Base-by-base conservation (phyloP, 2,329 filamentous ascomycete species). In the Clarireedia hainanense region DNA sequence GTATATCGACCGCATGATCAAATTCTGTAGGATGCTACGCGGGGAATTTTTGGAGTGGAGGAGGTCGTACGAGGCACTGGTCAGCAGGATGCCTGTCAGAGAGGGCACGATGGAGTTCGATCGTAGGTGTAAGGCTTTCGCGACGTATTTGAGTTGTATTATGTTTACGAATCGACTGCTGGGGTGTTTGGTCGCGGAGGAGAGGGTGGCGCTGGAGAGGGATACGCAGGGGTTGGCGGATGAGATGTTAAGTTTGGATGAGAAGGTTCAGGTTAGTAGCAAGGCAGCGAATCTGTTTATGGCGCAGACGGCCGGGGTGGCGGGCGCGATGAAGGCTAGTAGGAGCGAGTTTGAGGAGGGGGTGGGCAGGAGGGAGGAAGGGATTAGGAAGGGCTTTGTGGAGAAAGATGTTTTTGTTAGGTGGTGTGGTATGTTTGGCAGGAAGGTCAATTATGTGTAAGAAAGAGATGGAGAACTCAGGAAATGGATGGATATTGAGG, bases 211-310 rank as follows among this genome's bases (percentile, higher is more conserved):
- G 14, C n/a, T 71, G 5, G 70, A 71, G 50, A 50, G 52, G 3
- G 63, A 68, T 37, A 62, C 62, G 6, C 69, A 70, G 45, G 49
- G 47, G 2, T 50, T 69, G 30, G 67, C 64, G 9, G 52, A 56
- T n/a, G 52, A 67, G 24, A 63, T 71, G 37, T n/a, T 68, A 5
- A 64, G 66, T 1, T 45, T 71, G 34, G 65, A 70, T 43, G 17
- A 52, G 52, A 27, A 62, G 60, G 60, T 67, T 55, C 24, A 47
- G 36, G n/a, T 27, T 12, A 39, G 27, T 4, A 47, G 24, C 15
- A 20, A 17, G 39, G 39, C 50, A 5, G 47, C 50, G 3, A 24
- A 20, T 26, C 34, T 55, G 4, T 55, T 57, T 26, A 47, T 52
- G 50, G 47, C 34, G 24, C 57, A 49, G 17, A 56, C 55, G 7